Base-by-base conservation (phyloP, 371 early-diverging fungal species). In the Zancudomyces culisetae region DNA sequence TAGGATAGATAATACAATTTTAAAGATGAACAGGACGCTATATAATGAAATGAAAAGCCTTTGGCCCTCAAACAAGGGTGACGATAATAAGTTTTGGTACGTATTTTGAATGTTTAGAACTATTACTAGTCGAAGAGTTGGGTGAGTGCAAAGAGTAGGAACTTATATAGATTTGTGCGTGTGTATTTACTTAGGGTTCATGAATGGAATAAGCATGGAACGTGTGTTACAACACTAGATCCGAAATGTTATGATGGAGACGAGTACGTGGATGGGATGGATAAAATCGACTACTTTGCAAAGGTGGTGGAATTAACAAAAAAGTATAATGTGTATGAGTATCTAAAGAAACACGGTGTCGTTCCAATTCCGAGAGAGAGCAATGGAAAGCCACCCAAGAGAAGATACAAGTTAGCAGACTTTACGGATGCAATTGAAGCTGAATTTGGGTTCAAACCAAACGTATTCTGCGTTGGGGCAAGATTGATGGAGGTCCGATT, bases 161-260 rank as follows among this genome's bases (percentile, higher is more conserved):
- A n/a, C n/a, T n/a, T n/a, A n/a, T n/a, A n/a, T 35, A 35, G 6
- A 35, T 35, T 35, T 35, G 35, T 6, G 35, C 15, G 6, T 35
- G 35, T 15, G 35, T 6, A 10, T 35, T 35, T 35, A 15, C 15
- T 35, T 35, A 35, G 35, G 50, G 58, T 75, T 13, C 83, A 85
- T 59, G 83, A 85, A 56, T 85, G 81, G 81, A 69, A 64, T 62
- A 85, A 85, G 71, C 86, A 85, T 63, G 85, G 83, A 43, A 83
- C 82, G 21, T 85, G 85, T 60, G 70, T 80, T 12, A 70, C 77
- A 0, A 78, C 74, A 2, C 54, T 80, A 48, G 74, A 70, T 12
- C 82, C 83, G 19, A 27, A 48, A 3, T 85, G 85, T 69, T 71
- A 63, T 47, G 55, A n/a, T n/a, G 18, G 24, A 2, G 62, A 58